These are phyloP conservation scores for Chamaecrista fasciculata DNA, from an alignment of 306 rosid genomes.

Conservation along the genomic window DNA sequence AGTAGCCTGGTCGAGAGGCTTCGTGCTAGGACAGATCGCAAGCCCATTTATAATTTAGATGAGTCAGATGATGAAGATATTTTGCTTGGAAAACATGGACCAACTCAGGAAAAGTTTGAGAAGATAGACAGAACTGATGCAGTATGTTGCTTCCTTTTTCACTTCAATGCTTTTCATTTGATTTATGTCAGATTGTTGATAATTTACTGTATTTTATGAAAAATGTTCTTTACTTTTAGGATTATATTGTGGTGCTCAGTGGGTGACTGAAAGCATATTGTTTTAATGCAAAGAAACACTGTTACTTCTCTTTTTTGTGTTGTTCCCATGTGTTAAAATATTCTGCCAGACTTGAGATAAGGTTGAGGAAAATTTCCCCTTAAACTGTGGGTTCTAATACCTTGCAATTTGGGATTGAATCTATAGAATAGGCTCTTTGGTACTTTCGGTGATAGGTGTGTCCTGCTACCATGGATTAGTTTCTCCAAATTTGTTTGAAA, in stretches of 20 bases:
- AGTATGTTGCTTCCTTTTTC: conserved; percentile 36
- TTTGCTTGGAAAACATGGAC: conserved; percentile 43
- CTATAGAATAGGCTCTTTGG: background rate
- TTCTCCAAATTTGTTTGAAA: background rate
- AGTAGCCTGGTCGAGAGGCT: conserved; percentile 81
- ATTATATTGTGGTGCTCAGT: background rate
- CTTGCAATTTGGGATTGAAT: background rate
- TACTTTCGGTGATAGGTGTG: background rate
- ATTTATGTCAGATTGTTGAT: background rate
- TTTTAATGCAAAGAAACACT: background rate
- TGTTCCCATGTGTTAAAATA: background rate
- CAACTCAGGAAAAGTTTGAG: conserved; percentile 45
- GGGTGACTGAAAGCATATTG: background rate
- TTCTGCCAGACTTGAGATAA: background rate
- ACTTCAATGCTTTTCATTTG: background rate
- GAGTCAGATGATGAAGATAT: conserved; percentile 71
- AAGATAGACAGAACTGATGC: conserved; percentile 54
- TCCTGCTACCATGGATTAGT: background rate
- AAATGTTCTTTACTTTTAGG: background rate
- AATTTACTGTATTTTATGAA: background rate
- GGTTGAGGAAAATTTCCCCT: background rate
- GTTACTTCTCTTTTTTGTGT: background rate
- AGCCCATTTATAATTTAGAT: conserved; percentile 57
- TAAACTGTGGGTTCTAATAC: background rate
- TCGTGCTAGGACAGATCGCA: conserved; percentile 70